Base-by-base conservation (phyloP, 2,329 filamentous ascomycete species). In the Nigrospora sphaerica region DNA sequence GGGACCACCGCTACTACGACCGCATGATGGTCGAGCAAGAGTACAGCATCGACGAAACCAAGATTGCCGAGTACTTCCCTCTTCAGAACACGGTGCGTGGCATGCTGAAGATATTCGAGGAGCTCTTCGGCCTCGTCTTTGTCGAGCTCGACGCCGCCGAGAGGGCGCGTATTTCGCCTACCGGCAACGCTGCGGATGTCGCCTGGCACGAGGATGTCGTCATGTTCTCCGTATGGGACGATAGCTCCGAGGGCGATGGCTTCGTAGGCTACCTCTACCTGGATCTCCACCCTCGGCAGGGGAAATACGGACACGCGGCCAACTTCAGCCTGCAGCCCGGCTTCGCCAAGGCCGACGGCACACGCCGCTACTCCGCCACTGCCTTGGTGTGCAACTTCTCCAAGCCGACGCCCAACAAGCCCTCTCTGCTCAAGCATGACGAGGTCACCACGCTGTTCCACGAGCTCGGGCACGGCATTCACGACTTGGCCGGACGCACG, bases 221-320 rank as follows among this genome's bases (percentile, higher is more conserved):
- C 51, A 65, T 92, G 47, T 92, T 89, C 69, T 85, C 81, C 42
- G 88, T 93, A 9, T 92, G 88, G 86, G 80, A 93, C 57, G 85
- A 91, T 51, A 78, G 81, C 49, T 74, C 73, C 2, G 82, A 86
- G 54, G 87, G 86, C 14, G 73, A 77, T 42, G 80, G 73, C 33
- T 93, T 93, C 57, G 83, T 88, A 7, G 88, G 88, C 36, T 93
- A 92, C 62, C 74, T 93, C 23, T 92, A 92, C 64, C 77, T 93
- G 13, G 88, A 93, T 64, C 74, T 92, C 17, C 85, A 88, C 64
- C 87, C 87, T 2, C 78, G 88, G 34, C 81, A 82, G 56, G 87
- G 88, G 64, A 93, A 93, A 65, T 92, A 92, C 62, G 83, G 85
- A 14, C 88, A 92, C 59, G 87, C 88, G 6, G 88, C 88, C 58